Evolutionary conservation across 2,329 filamentous ascomycete species (phyloP).

Genomic region (Colletotrichum noveboracense): DNA sequence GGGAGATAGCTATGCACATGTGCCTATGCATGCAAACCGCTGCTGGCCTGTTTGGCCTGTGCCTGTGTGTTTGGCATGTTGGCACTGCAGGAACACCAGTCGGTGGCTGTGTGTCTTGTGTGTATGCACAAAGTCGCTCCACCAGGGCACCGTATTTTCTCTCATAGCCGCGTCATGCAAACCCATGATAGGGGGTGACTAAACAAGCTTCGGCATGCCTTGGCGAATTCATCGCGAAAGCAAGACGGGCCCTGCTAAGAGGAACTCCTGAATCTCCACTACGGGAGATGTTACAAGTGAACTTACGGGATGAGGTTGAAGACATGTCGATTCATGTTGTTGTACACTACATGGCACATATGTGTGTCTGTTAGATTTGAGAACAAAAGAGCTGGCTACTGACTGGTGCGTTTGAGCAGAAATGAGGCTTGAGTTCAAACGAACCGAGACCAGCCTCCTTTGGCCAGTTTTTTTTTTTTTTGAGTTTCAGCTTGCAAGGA

Average conservation of each 20-base stretch:
- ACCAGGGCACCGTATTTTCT: conserved; percentile 5
- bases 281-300: not conserved
- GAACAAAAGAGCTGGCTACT: not conserved
- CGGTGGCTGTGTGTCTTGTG: not conserved
- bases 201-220: conserved; percentile 8
- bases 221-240: not conserved
- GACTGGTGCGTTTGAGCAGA: not conserved
- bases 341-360: not conserved
- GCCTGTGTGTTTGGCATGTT: not conserved
- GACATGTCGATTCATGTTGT: not conserved
- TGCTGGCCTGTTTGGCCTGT: not conserved
- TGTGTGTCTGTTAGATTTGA: not conserved
- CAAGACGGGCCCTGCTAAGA: not conserved
- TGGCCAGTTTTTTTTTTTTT: not conserved
- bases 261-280: not conserved
- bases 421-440: not conserved
- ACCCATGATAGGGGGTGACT: conserved; percentile 8
- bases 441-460: not conserved
- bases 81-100: not conserved
- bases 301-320: not conserved
- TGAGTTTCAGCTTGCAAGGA: conserved; percentile 18
- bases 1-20: not conserved
- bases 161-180: conserved; percentile 5
- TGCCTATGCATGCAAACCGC: not conserved
- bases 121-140: not conserved